Evolutionary conservation across 495 filamentous ascomycete species (phyloP).

Genomic region (Aspergillus cavernicola): DNA sequence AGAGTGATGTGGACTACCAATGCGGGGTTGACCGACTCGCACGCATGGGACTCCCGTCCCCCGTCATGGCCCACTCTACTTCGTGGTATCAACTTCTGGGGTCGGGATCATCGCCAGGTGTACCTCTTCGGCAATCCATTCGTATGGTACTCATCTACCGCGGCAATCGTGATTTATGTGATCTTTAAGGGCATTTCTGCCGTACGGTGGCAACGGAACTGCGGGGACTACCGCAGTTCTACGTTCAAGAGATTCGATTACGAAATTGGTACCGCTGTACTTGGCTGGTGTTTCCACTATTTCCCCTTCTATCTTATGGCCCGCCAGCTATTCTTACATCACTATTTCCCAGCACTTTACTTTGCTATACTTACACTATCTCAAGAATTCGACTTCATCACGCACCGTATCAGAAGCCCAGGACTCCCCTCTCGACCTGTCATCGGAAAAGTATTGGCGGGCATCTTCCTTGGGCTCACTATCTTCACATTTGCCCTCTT

Average conservation of each 20-base stretch:
- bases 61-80: conserved; percentile 88
- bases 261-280: conserved; percentile 83
- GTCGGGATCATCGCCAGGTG: conserved; percentile 86
- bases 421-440: conserved; percentile 67
- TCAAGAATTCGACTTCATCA: conserved; percentile 82
- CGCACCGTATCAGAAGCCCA: conserved; percentile 60
- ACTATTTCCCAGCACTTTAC: conserved; percentile 94
- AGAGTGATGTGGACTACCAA: conserved; percentile 99
- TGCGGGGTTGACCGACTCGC: conserved; percentile 91
- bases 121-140: conserved; percentile 95
- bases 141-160: conserved; percentile 88
- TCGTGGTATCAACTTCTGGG: conserved; percentile 99
- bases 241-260: conserved; percentile 97
- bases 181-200: conserved; percentile 83
- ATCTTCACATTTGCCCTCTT: conserved; percentile 79
- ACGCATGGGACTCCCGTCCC: conserved; percentile 96
- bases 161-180: conserved; percentile 73
- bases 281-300: conserved; percentile 96
- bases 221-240: conserved; percentile 72
- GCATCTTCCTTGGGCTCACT: conserved; percentile 66
- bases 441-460: conserved; percentile 66
- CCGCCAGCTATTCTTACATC: conserved; percentile 94
- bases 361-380: conserved; percentile 87
- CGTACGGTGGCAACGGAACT: conserved; percentile 91
- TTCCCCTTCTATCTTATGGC: conserved; percentile 98